phyloP scores from a whole-genome alignment of 805 yeast genomes.

The Lipomyces chichibuensis region DNA sequence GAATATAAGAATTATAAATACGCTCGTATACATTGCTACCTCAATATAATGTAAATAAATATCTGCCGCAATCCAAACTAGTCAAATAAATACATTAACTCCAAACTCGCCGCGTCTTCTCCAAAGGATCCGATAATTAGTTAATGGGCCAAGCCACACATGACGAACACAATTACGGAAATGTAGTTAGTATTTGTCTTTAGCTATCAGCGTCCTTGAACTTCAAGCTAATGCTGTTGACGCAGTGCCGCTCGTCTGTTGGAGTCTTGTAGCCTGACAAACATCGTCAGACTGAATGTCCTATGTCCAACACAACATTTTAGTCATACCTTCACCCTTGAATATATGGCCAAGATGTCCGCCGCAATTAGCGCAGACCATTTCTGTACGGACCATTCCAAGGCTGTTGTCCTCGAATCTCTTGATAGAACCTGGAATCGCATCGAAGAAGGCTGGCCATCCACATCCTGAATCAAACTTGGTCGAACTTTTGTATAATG shows the following conservation, averaged over 20 bases:
- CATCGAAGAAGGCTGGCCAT: slow-evolving; percentile 97
- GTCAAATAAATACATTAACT: neutral
- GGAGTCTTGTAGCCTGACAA: slow-evolving; percentile 67
- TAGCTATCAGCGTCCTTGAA: slow-evolving; percentile 46
- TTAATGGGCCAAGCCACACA: neutral
- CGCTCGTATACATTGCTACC: neutral
- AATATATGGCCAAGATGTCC: slow-evolving; percentile 97
- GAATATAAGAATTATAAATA: neutral
- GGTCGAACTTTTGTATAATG: slow-evolving; percentile 75
- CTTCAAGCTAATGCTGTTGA: slow-evolving; percentile 79
- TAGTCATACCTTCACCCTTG: slow-evolving; percentile 68
- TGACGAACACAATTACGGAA: neutral
- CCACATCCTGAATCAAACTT: slow-evolving; percentile 94
- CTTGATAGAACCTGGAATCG: slow-evolving; percentile 75
- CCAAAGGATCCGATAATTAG: neutral
- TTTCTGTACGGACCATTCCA: slow-evolving; percentile 88
- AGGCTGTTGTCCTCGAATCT: slow-evolving; percentile 60
- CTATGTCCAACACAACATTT: neutral
- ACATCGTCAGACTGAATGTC: neutral
- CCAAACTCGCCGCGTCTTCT: neutral
- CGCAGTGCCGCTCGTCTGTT: slow-evolving; percentile 92
- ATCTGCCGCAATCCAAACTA: neutral
- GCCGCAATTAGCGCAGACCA: slow-evolving; percentile 84
- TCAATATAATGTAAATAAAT: neutral
- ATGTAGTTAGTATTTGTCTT: neutral